phyloP scores from a whole-genome alignment of 345 rosid genomes.

The Aquilaria sinensis region DNA sequence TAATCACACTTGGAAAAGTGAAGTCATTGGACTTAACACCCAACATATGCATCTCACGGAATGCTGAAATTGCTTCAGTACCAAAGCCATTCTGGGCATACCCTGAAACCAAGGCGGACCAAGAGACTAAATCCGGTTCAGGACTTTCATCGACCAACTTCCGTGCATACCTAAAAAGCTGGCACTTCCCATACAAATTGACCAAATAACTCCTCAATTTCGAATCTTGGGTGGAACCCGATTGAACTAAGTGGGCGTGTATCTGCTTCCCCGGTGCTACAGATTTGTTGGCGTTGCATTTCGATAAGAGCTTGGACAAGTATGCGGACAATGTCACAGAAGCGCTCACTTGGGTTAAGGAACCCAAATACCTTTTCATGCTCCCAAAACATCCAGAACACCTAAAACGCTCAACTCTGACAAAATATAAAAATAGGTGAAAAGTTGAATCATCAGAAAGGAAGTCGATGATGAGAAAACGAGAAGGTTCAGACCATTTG shows the following conservation, averaged over 20 bases:
- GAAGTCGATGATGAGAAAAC: too few species aligned
- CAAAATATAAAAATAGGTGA: too few species aligned
- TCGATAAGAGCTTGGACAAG: constrained; percentile 31
- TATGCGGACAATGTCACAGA: constrained; percentile 9
- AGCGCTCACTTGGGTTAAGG: constrained; percentile 1
- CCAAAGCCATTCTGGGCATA: constrained; percentile 40
- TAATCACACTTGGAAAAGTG: constrained; percentile 51
- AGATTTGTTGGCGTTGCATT: constrained; percentile 36
- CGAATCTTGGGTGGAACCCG: constrained; percentile 26
- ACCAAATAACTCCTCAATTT: constrained; percentile 33
- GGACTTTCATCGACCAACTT: constrained; percentile 51
- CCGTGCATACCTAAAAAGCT: constrained; percentile 36
- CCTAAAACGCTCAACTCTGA: too few species aligned
- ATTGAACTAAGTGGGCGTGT: constrained; percentile 37
- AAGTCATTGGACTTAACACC: constrained; percentile 51
- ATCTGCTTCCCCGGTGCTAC: constrained; percentile 29
- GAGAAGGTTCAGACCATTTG: too few species aligned
- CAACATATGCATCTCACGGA: constrained; percentile 35
- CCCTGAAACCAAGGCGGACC: constrained; percentile 68
- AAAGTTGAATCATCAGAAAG: too few species aligned
- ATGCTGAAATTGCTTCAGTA: constrained; percentile 35
- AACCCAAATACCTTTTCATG: too few species aligned
- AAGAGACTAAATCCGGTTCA: constrained; percentile 52
- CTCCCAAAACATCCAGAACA: too few species aligned
- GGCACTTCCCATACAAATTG: constrained; percentile 37